phyloP scores from a whole-genome alignment of 805 yeast genomes.

The Barnettozyma wickerhamii region DNA sequence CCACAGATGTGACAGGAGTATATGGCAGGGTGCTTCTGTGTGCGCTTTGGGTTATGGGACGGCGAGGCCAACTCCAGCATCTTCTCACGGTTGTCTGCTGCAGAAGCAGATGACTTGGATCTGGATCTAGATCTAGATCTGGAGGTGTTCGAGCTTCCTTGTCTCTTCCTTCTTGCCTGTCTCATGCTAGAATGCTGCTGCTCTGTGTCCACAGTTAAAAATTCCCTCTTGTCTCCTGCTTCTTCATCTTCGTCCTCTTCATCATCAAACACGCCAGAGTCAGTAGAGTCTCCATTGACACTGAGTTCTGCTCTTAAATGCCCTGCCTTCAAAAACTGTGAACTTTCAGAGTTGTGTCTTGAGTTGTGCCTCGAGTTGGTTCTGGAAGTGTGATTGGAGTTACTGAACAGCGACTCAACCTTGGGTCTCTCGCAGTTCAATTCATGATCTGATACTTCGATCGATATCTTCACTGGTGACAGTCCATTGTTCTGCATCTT shows the following conservation, averaged over 20 bases:
- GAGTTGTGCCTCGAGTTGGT: constrained; percentile 30
- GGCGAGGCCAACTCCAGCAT: constrained; percentile 65
- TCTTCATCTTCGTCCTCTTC: constrained; percentile 4
- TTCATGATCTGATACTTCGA: constrained; percentile 35
- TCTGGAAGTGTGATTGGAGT: constrained; percentile 33
- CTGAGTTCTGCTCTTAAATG: constrained; percentile 5
- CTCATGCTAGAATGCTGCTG: constrained; percentile 18
- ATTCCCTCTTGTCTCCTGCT: not conserved
- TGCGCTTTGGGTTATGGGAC: constrained; percentile 45
- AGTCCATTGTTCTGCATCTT: constrained; percentile 3
- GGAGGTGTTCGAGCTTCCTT: constrained; percentile 35
- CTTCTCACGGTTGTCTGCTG: constrained; percentile 41
- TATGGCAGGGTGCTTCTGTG: constrained; percentile 68
- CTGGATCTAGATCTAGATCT: constrained; percentile 26
- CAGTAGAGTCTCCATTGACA: not conserved
- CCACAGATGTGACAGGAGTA: constrained; percentile 82
- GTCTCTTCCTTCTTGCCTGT: constrained; percentile 32
- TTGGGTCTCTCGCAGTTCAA: constrained; percentile 36
- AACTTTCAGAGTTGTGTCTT: constrained; percentile 27
- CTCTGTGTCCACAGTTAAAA: constrained; percentile 9
- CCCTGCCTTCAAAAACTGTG: constrained; percentile 24
- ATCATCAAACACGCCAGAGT: constrained; percentile 9
- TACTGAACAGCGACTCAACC: constrained; percentile 41
- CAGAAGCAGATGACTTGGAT: constrained; percentile 20
- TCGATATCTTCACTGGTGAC: constrained; percentile 25